Base-by-base conservation (phyloP, 768 basidiomycete species). In the Tylopilus intermedius region DNA sequence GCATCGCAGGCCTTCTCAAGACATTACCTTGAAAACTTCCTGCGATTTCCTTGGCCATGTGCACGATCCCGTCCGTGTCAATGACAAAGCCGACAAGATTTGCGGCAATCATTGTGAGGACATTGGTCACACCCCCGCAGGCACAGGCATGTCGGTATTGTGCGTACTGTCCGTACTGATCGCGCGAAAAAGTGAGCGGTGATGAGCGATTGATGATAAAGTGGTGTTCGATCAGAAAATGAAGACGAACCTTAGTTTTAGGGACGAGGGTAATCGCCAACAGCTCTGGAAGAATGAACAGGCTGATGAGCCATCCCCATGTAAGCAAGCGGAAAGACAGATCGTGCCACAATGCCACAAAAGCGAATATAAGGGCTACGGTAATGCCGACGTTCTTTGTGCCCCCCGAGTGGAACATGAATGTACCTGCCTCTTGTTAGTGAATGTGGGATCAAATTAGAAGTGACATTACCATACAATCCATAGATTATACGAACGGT, bases 331-430 rank as follows among this genome's bases (percentile, higher is more conserved):
- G 77, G 67, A 95, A 85, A 0, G 89, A 88, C 2, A 97, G 76
- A 64, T 97, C 96, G 61, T 99, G 96, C 95, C 95, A 99, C 18
- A 99, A 72, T 0, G 96, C 95, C 22, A 97, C 94, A 62, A 99
- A 98, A 0, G 95, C 88, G 75, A 97, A 98, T 18, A 95, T 81
- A 38, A 95, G 71, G 10, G 85, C 56, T 0, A 82, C 89, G 39
- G 94, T 86, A 22, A 87, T 45, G 6, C 84, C 61, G 2, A 74
- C 65, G 44, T 77, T 76, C 40, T 73, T 69, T 5, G 79, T 67
- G 2, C n/a, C 94, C 96, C 14, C 94, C 95, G 14, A 98, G 74
- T 0, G 96, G 95, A 14, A 98, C 74, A 69, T 98, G 97, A 51
- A 98, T 90, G 65, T 97, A 98, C 50, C 94, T 96, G 43, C 43